Base-by-base conservation (phyloP, 345 rosid species). In the Eucalyptus globulus region DNA sequence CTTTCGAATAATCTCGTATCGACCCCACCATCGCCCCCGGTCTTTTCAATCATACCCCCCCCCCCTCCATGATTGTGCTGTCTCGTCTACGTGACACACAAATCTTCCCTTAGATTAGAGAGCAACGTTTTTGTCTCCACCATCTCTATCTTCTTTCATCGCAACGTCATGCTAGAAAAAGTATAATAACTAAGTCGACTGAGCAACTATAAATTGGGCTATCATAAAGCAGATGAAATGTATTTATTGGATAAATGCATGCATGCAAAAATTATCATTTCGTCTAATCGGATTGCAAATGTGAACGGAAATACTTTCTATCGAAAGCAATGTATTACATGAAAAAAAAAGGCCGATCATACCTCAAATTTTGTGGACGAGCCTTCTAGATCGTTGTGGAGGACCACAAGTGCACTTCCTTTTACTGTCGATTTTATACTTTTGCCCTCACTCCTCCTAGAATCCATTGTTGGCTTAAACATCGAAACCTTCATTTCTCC, bases 381-480 rank as follows among this genome's bases (percentile, higher is more conserved):
- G 76, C 37, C 19, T 65, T 31, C 9, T 3, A n/a, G 21, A 24
- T 12, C 62, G 1, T 22, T 1, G 62, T 62, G 69, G 34, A 62
- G 31, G 69, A 62, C 34, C 15, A 27, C 31, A 4, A 1, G n/a
- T 62, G 9, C 34, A 29, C 69, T 27, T 29, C n/a, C 15, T 12
- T 13, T 62, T 4, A 29, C 17, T 1, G 3, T 62, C 0, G 7
- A 62, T 62, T 62, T 29, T 27, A 12, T 62, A 53, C 26, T 53
- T 53, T 14, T n/a, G 37, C 19, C 34, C 76, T n/a, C 3, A 19
- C 21, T 8, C 19, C 37, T 2, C 1, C 43, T 43, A 4, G 1
- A n/a, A 0, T 65, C 37, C 76, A n/a, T 14, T 0, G 0, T n/a
- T n/a, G 17, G 37, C 17, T 65, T n/a, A 14, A n/a, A n/a, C 37